phyloP scores from a whole-genome alignment of 2,329 filamentous ascomycete species.

The Aphanocladium album region DNA sequence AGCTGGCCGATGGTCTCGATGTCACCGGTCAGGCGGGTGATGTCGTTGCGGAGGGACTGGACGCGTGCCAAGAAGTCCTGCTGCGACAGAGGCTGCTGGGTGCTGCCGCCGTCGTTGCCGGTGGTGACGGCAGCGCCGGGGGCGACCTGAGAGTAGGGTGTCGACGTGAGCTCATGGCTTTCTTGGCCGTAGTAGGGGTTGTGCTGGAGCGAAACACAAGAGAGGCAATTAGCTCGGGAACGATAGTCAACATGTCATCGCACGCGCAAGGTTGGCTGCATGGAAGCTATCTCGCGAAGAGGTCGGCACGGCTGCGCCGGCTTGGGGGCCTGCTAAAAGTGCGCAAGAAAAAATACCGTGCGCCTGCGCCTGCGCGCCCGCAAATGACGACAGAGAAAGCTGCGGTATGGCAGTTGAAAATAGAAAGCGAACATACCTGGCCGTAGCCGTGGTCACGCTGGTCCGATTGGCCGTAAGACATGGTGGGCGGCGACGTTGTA shows the following conservation, averaged over 20 bases:
- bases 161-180: constrained; percentile 49
- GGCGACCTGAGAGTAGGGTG: constrained; percentile 18
- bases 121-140: not conserved
- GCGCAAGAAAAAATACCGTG: too few species aligned
- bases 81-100: constrained; percentile 46
- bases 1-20: constrained; percentile 63
- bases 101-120: constrained; percentile 21
- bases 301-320: not conserved
- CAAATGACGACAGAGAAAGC: too few species aligned
- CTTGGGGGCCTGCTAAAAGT: too few species aligned
- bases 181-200: constrained; percentile 29
- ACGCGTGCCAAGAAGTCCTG: constrained; percentile 66
- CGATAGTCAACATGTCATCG: not conserved
- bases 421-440: constrained; percentile 34
- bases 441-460: constrained; percentile 53
- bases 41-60: constrained; percentile 61
- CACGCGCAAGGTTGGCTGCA: not conserved
- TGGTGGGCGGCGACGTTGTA: constrained; percentile 26
- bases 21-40: constrained; percentile 60
- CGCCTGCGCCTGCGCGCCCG: too few species aligned
- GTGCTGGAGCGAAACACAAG: constrained; percentile 15
- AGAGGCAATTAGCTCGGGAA: not conserved
- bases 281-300: not conserved
- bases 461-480: constrained; percentile 60
- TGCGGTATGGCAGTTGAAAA: not conserved